Evolutionary conservation across 345 rosid genomes (phyloP).

Genomic region (Cardiospermum halicacabum): DNA sequence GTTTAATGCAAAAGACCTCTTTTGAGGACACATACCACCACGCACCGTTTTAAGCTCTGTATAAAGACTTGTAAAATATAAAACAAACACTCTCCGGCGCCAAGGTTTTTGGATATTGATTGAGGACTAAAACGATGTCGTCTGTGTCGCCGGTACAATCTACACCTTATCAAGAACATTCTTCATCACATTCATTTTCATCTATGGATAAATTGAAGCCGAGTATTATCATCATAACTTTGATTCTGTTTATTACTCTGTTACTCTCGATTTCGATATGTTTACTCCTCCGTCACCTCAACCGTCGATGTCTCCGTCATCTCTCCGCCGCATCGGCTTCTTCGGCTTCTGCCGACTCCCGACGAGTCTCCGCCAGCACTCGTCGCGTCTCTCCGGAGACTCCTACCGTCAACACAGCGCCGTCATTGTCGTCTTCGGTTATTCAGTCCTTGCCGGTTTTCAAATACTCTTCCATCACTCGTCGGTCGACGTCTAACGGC

Average conservation of each 20-base stretch:
- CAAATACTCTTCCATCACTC: slow-evolving; percentile 60
- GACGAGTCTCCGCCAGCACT: slow-evolving; percentile 20
- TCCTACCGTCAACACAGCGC: not conserved
- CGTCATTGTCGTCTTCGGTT: slow-evolving; percentile 16
- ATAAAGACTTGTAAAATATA: not conserved
- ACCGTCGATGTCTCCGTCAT: slow-evolving; percentile 48
- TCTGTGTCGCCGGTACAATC: not conserved
- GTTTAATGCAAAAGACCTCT: slow-evolving; percentile 4
- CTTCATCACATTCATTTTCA: slow-evolving; percentile 24
- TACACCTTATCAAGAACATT: slow-evolving; percentile 2
- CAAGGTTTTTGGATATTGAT: not conserved
- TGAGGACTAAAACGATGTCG: not conserved
- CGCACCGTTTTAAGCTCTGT: not conserved
- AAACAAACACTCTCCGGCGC: not conserved
- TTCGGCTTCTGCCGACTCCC: slow-evolving; percentile 17
- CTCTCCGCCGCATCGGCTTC: slow-evolving; percentile 19
- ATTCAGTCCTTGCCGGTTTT: slow-evolving; percentile 76
- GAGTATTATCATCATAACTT: slow-evolving; percentile 47
- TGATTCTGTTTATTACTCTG: slow-evolving; percentile 54
- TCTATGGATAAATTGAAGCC: slow-evolving; percentile 54
- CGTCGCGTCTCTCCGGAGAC: slow-evolving; percentile 50
- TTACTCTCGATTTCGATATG: slow-evolving; percentile 63
- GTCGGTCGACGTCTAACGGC: slow-evolving; percentile 37
- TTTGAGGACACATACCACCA: not conserved
- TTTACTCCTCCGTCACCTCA: slow-evolving; percentile 66